A percentile compares a stretch with the other conserved stretches of the same genome.
phyloP scores from a whole-genome alignment of 2,329 filamentous ascomycete genomes.

The Cordyceps cicadae region DNA sequence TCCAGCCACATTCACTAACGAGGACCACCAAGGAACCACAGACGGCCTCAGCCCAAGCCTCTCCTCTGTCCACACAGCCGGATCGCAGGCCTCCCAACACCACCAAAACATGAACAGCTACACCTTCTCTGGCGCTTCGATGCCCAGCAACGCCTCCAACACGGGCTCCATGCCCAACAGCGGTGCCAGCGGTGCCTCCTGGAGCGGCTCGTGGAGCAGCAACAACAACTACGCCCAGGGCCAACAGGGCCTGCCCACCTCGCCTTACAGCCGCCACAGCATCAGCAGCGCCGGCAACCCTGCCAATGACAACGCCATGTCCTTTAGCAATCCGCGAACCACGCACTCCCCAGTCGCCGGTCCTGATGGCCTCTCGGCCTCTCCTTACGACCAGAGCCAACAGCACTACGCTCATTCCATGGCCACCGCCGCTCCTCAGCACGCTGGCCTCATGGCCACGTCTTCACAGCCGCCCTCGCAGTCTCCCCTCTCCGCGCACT shows the following conservation, averaged over 20 bases:
- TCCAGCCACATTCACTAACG: constrained; percentile 11
- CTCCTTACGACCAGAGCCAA: constrained; percentile 57
- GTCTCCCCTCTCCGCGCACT: neutral
- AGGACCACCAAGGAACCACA: constrained; percentile 36
- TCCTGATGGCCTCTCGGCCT: constrained; percentile 54
- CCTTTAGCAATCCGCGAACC: constrained; percentile 24
- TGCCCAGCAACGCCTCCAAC: neutral
- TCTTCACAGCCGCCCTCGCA: constrained; percentile 29
- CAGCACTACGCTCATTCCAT: constrained; percentile 40
- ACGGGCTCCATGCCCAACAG: neutral
- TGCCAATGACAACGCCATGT: constrained; percentile 34
- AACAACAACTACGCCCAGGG: neutral
- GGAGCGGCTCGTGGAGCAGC: constrained; percentile 14
- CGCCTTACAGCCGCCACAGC: constrained; percentile 21
- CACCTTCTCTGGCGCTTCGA: constrained; percentile 37
- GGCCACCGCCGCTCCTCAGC: constrained; percentile 5
- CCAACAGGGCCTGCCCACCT: constrained; percentile 21
- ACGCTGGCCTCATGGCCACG: constrained; percentile 1
- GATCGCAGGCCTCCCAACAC: constrained; percentile 49
- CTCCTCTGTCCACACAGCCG: constrained; percentile 52
- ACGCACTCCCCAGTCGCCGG: constrained; percentile 42
- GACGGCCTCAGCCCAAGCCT: constrained; percentile 56
- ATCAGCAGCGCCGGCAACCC: constrained; percentile 12
- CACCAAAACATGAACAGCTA: constrained; percentile 44
- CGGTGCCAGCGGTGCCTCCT: neutral